phyloP scores from a whole-genome alignment of 768 basidiomycete genomes.

The Gyrodon lividus region DNA sequence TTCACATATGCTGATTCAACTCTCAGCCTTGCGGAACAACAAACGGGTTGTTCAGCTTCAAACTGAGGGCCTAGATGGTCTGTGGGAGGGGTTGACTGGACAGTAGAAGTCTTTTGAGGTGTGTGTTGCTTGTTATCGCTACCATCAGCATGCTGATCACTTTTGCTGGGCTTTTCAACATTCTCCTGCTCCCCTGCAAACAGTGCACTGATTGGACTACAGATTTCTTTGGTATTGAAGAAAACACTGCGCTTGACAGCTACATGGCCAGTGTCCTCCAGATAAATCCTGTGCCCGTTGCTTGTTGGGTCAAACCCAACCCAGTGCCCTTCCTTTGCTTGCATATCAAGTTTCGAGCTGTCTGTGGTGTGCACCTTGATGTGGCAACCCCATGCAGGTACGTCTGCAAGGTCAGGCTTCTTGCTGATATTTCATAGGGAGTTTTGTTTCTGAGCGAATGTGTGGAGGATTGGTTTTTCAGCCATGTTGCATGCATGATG shows the following conservation, averaged over 20 bases:
- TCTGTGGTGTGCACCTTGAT: slow-evolving; percentile 13
- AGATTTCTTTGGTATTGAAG: not conserved
- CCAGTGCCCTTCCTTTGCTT: slow-evolving; percentile 10
- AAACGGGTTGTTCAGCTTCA: not conserved
- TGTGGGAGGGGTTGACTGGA: not conserved
- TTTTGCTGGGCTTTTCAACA: not conserved
- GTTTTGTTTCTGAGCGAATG: slow-evolving; percentile 9
- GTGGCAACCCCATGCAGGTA: slow-evolving; percentile 24
- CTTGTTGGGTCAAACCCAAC: slow-evolving; percentile 17
- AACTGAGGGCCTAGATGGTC: slow-evolving; percentile 2
- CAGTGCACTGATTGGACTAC: not conserved
- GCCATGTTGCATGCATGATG: too few relatives aligned
- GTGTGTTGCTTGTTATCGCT: not conserved
- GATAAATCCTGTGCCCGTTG: slow-evolving; percentile 10
- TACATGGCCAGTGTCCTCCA: slow-evolving; percentile 8
- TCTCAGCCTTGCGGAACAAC: not conserved
- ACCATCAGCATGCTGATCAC: not conserved
- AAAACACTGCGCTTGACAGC: slow-evolving; percentile 4
- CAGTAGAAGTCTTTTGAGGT: not conserved
- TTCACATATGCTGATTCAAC: slow-evolving; percentile 1
- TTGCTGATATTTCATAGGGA: not conserved
- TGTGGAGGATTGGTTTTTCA: slow-evolving; percentile 19
- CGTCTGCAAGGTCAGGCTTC: slow-evolving; percentile 13
- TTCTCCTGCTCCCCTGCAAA: not conserved
- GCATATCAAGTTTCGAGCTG: slow-evolving; percentile 14